Evolutionary conservation across 495 filamentous ascomycete genomes (phyloP), one percentile per base, ranked within the genome.

Genomic region (Apodospora peruviana): DNA sequence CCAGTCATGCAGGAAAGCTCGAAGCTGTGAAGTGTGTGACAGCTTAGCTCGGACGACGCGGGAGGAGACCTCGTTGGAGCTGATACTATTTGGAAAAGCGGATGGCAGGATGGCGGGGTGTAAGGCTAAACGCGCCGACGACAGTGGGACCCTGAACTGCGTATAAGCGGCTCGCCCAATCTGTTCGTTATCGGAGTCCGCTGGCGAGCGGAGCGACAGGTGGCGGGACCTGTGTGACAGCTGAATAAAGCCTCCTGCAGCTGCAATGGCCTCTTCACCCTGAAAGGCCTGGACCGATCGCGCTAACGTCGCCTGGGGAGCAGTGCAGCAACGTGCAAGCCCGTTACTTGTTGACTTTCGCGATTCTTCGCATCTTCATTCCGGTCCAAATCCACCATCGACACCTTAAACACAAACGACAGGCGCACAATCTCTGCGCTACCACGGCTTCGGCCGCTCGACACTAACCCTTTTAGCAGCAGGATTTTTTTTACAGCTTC

Each of bases 261-360:
- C 16, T 34, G 43, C 16, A 24, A 8, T 25, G 40, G 40, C 16
- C 5, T 17, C n/a, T n/a, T n/a, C n/a, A n/a, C n/a, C n/a, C n/a
- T n/a, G n/a, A n/a, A n/a, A n/a, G n/a, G n/a, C n/a, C n/a, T n/a
- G 36, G 29, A 21, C 10, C 11, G 16, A 8, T 21, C 12, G 8
- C 18, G 19, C 22, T 0, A 38, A 8, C 12, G 47, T 48, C 43
- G 40, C 51, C 45, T 42, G 48, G 55, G 51, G 36, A 50, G 41
- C 49, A 16, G 7, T 23, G 37, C 20, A 42, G 34, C 35, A 32
- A 20, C n/a, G n/a, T n/a, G n/a, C n/a, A n/a, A n/a, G n/a, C n/a
- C n/a, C n/a, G n/a, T n/a, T n/a, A n/a, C n/a, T n/a, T 58, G 56
- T 58, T 58, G 55, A 54, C 51, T 51, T 58, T 52, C 42, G 48